Evolutionary conservation across 2,329 filamentous ascomycete genomes (phyloP).

Genomic region (Cryphonectria parasitica): DNA sequence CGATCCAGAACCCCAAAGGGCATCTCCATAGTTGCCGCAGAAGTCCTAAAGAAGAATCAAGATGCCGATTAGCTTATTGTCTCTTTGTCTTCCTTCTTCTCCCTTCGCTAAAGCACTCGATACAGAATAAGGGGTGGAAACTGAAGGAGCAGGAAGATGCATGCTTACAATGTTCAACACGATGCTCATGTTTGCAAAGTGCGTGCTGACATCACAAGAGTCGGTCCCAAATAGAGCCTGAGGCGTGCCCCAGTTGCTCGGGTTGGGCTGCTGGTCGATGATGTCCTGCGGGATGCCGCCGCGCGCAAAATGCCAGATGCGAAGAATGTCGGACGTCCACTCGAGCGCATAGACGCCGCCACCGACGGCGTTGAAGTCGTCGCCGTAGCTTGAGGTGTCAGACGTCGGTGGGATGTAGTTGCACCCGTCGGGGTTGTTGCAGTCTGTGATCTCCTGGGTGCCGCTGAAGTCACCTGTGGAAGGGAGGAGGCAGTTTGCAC

Average conservation of each 20-base stretch:
- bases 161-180: constrained; percentile 66
- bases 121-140: background rate
- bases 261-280: constrained; percentile 58
- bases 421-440: constrained; percentile 50
- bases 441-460: constrained; percentile 39
- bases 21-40: constrained; percentile 74
- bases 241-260: constrained; percentile 69
- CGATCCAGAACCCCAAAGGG: constrained; percentile 46
- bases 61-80: background rate
- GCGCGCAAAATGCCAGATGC: constrained; percentile 78
- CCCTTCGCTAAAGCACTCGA: background rate
- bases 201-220: constrained; percentile 66
- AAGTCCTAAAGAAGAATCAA: constrained; percentile 55
- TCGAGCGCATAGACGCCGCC: constrained; percentile 74
- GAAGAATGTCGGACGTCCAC: constrained; percentile 71
- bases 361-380: constrained; percentile 66
- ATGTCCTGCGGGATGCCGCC: constrained; percentile 68
- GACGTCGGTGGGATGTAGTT: constrained; percentile 45
- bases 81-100: background rate
- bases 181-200: constrained; percentile 72
- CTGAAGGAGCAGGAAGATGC: too few relatives aligned
- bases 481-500: constrained; percentile 19
- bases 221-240: constrained; percentile 68
- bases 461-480: constrained; percentile 33
- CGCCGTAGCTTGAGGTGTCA: constrained; percentile 58